Percentiles rank a stretch among this genome's conserved stretches.
These are phyloP conservation scores for Arabidopsis hybrid DNA, from an alignment of 441 rosid genomes.

Conservation along the genomic window DNA sequence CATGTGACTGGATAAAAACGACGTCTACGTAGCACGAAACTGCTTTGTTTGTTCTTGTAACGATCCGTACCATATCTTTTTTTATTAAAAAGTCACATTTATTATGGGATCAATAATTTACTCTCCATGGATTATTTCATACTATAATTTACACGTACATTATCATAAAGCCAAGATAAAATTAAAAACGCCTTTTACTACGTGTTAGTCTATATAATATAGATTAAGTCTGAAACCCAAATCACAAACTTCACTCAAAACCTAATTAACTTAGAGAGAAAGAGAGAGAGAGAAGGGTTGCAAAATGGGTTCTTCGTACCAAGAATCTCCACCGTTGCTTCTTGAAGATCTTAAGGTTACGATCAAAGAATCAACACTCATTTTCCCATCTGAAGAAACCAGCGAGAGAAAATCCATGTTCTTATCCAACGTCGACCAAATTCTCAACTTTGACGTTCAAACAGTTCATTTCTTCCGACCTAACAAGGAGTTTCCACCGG, in stretches of 20 bases:
- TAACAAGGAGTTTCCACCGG: constrained; percentile 56
- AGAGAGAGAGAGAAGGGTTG: neutral
- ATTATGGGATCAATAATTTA: constrained; percentile 18
- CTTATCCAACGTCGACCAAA: constrained; percentile 80
- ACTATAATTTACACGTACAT: constrained; percentile 15
- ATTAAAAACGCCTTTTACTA: neutral
- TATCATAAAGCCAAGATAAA: constrained; percentile 1
- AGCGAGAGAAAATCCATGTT: constrained; percentile 52
- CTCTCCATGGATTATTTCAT: constrained; percentile 27
- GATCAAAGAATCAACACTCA: constrained; percentile 50
- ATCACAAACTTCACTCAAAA: constrained; percentile 34
- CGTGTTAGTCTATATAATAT: constrained; percentile 38
- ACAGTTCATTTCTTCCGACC: constrained; percentile 76
- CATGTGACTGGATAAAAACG: constrained; percentile 4
- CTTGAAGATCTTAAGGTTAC: constrained; percentile 61
- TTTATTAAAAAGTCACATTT: constrained; percentile 4
- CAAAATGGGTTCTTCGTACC: constrained; percentile 50
- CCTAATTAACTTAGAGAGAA: neutral
- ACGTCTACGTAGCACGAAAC: constrained; percentile 21
- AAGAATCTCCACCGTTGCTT: constrained; percentile 42
- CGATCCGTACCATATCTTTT: neutral
- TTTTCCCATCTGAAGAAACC: constrained; percentile 55
- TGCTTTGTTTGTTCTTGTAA: neutral
- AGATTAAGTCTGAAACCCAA: constrained; percentile 21
- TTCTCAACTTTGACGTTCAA: constrained; percentile 73